phyloP scores from a whole-genome alignment of 2,329 filamentous ascomycete genomes.

The Paecilomyces formosus region DNA sequence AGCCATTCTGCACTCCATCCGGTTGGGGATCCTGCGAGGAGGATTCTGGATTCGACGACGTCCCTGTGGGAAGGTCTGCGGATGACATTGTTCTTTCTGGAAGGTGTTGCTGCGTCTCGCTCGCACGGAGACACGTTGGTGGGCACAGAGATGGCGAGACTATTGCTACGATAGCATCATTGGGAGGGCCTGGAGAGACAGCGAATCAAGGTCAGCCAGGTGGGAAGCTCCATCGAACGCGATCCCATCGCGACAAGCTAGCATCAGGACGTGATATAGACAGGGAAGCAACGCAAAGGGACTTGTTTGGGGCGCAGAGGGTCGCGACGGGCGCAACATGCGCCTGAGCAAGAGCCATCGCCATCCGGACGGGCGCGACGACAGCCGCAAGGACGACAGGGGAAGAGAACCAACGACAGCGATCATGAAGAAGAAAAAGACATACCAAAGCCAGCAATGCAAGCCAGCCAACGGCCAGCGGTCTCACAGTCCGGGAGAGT shows the following conservation, averaged over 20 bases:
- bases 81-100: constrained; percentile 24
- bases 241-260: background rate
- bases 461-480: constrained; percentile 5
- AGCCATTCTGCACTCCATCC: constrained; percentile 17
- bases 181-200: constrained; percentile 9
- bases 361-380: constrained; percentile 1
- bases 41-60: constrained; percentile 15
- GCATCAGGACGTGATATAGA: background rate
- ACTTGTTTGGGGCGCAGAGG: background rate
- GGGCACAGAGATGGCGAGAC: constrained; percentile 14
- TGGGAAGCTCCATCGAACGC: background rate
- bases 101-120: constrained; percentile 8
- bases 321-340: constrained; percentile 7
- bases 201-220: constrained; percentile 9
- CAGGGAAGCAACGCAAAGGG: background rate
- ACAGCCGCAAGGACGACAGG: background rate
- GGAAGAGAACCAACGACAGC: background rate
- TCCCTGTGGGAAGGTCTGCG: constrained; percentile 19
- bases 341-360: constrained; percentile 3
- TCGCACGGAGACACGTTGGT: constrained; percentile 13
- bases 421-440: constrained; percentile 1
- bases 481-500: background rate
- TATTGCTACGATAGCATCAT: constrained; percentile 26
- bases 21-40: constrained; percentile 15
- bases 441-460: constrained; percentile 6